Base-by-base conservation (phyloP, 2,329 filamentous ascomycete species). In the Dactylellina parvicollis region DNA sequence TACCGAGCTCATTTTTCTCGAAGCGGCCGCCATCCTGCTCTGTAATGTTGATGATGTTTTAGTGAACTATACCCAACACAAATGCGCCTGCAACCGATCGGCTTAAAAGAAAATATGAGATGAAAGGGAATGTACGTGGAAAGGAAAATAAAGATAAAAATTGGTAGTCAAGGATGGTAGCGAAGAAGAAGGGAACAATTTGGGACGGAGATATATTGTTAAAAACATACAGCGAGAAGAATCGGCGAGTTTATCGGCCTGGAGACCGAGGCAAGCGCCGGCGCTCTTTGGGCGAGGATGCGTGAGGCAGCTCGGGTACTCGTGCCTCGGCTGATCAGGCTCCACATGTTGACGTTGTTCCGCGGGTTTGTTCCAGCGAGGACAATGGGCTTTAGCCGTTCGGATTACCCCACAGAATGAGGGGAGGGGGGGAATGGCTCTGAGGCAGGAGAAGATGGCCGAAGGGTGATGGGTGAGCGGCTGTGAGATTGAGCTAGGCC, bases 321-420 rank as follows among this genome's bases (percentile, higher is more conserved):
- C 42, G 56, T 60, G 73, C 73, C 66, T 75, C 73, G 73, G 66
- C 66, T 75, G 62, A 75, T 72, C 73, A 73, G 54, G 57, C 69
- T 75, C 66, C 67, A 75, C 73, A 75, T 75, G 73, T 57, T 73
- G 69, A 36, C 46, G 60, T 52, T 61, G 60, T 36, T 56, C 60
- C 66, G 66, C 50, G 66, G 66, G 49, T 57, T 56, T 38, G 47
- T 40, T 50, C 49, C 34, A 42, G 44, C 36, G 44, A 57, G 47
- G 32, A 71, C 26, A 50, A 71, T 49, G 67, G 36, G 59, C 67
- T 72, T 55, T 55, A 70, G 49, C 65, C 66, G 66, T 55, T 62
- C 66, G 54, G 54, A 67, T 44, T 59, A 67, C 62, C 62, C 62
- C 52, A 67, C 62, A 56, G 28, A 22, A 71, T 20, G 44, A 56